Conservation (phyloP, 1,139 yeast species). For the Zygoascus sp. region DNA sequence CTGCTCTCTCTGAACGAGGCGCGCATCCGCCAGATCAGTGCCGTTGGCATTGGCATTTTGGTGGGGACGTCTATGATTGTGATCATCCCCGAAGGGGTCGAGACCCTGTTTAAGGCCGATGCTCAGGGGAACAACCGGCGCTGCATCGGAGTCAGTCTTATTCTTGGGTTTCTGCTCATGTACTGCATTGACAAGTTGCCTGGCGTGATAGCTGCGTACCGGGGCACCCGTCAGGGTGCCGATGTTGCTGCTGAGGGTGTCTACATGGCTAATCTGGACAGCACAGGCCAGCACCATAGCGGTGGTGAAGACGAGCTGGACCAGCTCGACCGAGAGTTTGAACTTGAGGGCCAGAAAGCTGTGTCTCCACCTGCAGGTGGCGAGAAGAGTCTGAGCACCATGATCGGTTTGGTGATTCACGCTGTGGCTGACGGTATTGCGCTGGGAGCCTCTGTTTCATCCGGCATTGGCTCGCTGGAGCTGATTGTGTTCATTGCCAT, state of each 20-base stretch:
- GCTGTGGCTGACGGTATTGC: conserved; percentile 74
- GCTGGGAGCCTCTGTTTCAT: conserved; percentile 55
- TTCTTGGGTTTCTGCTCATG: conserved; percentile 52
- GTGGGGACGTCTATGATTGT: conserved; percentile 61
- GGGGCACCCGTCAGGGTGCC: neutral
- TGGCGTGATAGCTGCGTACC: conserved; percentile 9
- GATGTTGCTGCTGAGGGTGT: neutral
- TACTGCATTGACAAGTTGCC: conserved; percentile 44
- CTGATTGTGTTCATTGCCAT: conserved; percentile 55
- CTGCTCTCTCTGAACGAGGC: conserved; percentile 32
- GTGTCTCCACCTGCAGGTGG: neutral
- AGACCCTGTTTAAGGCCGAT: conserved; percentile 37
- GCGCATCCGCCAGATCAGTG: conserved; percentile 38
- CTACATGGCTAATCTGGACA: neutral
- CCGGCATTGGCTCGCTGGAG: conserved; percentile 45
- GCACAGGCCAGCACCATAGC: neutral
- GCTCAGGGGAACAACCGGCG: conserved; percentile 21
- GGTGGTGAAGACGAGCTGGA: conserved; percentile 10
- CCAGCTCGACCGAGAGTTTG: conserved; percentile 9
- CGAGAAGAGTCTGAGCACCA: conserved; percentile 31
- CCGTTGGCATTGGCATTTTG: conserved; percentile 58
- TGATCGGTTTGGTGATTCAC: conserved; percentile 62
- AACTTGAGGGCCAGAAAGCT: neutral
- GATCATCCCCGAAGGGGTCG: conserved; percentile 68
- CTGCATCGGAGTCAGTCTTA: conserved; percentile 38